Conservation (phyloP, 345 rosid genomes). For the Lumnitzera littorea region DNA sequence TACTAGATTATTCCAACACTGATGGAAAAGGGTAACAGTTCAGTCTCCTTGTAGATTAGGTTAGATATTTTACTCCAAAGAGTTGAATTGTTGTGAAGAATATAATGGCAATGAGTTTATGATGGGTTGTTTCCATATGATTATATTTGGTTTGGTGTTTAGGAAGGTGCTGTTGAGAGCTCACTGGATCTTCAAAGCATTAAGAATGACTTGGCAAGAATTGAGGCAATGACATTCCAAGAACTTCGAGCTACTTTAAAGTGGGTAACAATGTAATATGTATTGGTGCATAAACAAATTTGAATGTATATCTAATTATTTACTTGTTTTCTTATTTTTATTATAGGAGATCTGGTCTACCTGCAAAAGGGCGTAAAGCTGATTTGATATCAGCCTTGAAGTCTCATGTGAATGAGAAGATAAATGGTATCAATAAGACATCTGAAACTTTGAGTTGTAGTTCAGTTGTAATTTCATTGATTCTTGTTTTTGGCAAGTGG, state of each 20-base stretch:
- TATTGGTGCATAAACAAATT: background rate
- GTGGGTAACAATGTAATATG: conserved; percentile 25
- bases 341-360: conserved; percentile 60
- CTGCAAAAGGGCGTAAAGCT: conserved; percentile 66
- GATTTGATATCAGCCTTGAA: conserved; percentile 66
- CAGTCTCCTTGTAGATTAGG: too few relatives aligned
- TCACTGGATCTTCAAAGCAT: conserved; percentile 20
- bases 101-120: too few relatives aligned
- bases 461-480: background rate
- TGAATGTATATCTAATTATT: background rate
- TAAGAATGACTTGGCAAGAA: conserved; percentile 32
- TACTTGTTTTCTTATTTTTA: conserved; percentile 12
- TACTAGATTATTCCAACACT: too few relatives aligned
- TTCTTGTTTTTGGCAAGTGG: background rate
- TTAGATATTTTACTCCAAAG: too few relatives aligned
- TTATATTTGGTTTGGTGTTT: background rate
- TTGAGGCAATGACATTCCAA: conserved; percentile 68
- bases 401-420: conserved; percentile 34
- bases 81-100: too few relatives aligned
- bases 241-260: conserved; percentile 58
- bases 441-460: background rate
- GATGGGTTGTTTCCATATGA: background rate
- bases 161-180: conserved; percentile 13
- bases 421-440: conserved; percentile 30
- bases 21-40: too few relatives aligned